A percentile compares a stretch with the other conserved stretches of the same genome.
Evolutionary conservation across 1,139 yeast species (phyloP).

Genomic region (Ogataea hybrid): DNA sequence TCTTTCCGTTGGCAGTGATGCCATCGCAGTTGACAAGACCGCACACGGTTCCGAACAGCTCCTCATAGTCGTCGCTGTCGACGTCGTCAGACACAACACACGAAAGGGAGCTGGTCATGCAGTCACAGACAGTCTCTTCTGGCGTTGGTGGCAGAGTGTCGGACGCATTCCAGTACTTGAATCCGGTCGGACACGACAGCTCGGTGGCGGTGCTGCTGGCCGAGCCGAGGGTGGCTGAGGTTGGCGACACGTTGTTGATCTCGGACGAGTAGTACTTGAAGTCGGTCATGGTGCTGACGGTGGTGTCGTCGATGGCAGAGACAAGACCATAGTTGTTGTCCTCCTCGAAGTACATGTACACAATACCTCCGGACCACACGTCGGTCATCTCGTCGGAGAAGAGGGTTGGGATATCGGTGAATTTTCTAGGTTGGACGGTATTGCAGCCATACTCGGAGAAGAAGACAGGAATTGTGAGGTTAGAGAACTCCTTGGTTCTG

Average conservation of each 20-base stretch:
- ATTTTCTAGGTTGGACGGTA: constrained; percentile 62
- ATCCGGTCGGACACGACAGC: constrained; percentile 48
- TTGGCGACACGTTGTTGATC: constrained; percentile 55
- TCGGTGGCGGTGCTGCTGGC: constrained; percentile 40
- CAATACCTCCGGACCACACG: constrained; percentile 93
- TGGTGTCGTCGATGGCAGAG: constrained; percentile 42
- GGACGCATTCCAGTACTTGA: constrained; percentile 52
- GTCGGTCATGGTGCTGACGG: constrained; percentile 59
- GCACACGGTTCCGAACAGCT: constrained; percentile 55
- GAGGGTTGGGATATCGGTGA: constrained; percentile 66
- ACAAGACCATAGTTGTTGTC: constrained; percentile 81
- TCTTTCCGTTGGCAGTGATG: constrained; percentile 49
- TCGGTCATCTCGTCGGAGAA: constrained; percentile 64
- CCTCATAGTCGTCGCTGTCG: constrained; percentile 47
- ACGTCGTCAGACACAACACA: constrained; percentile 52
- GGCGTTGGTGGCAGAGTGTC: constrained; percentile 69
- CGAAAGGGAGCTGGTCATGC: constrained; percentile 46
- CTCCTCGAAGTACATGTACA: constrained; percentile 86
- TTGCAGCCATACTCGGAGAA: constrained; percentile 95
- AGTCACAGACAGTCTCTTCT: constrained; percentile 55
- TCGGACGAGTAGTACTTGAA: constrained; percentile 52
- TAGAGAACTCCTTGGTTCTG: constrained; percentile 45
- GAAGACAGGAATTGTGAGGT: constrained; percentile 77
- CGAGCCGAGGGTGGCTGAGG: constrained; percentile 41
- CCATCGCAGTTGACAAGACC: constrained; percentile 39